phyloP scores from a whole-genome alignment of 2,329 filamentous ascomycete genomes.

The Fusarium nematophilum region DNA sequence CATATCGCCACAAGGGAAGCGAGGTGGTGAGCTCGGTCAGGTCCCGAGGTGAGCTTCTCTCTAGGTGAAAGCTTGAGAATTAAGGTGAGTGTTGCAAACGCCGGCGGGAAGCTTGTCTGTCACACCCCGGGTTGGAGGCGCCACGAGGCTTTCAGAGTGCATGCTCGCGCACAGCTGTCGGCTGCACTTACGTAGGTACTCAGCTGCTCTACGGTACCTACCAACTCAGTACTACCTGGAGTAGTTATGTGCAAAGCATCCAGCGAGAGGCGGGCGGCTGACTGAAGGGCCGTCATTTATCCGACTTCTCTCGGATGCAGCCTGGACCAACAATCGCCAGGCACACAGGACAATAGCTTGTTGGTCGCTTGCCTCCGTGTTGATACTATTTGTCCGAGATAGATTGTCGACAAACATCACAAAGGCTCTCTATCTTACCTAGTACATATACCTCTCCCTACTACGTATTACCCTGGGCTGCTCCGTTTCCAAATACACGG shows the following conservation, averaged over 20 bases:
- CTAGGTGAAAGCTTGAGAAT: not conserved
- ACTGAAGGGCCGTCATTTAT: too few species aligned
- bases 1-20: not conserved
- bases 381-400: not conserved
- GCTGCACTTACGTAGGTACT: not conserved
- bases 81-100: not conserved
- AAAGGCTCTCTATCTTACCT: too few species aligned
- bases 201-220: too few species aligned
- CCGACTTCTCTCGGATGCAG: too few species aligned
- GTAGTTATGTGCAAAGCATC: not conserved
- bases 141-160: slow-evolving; percentile 3
- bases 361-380: not conserved
- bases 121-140: not conserved
- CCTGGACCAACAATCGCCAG: not conserved
- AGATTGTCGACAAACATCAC: too few species aligned
- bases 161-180: not conserved
- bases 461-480: too few species aligned
- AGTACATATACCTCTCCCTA: too few species aligned
- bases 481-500: too few species aligned
- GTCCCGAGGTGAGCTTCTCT: not conserved
- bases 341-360: not conserved
- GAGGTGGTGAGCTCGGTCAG: slow-evolving; percentile 9
- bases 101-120: not conserved
- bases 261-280: not conserved
- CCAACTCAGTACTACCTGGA: too few species aligned